Conservation (phyloP, 768 basidiomycete species). For the Hydnomerulius pinastri region DNA sequence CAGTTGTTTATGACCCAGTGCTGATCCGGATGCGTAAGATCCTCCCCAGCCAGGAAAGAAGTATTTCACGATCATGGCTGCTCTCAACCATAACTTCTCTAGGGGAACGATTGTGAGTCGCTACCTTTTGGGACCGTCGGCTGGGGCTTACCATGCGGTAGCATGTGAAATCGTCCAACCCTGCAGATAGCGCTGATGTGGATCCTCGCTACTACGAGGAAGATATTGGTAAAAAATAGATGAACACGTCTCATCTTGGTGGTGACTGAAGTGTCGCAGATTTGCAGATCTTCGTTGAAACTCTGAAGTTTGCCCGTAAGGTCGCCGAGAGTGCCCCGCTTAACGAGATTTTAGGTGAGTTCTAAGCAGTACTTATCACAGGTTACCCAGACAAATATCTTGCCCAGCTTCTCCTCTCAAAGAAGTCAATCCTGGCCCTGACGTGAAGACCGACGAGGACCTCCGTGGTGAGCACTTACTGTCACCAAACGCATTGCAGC, state of each 20-base stretch:
- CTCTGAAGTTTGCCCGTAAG: slow-evolving; percentile 57
- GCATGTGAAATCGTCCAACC: slow-evolving; percentile 37
- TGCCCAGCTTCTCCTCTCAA: slow-evolving; percentile 7
- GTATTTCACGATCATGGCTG: slow-evolving; percentile 41
- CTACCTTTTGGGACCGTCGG: not conserved
- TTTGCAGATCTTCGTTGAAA: slow-evolving; percentile 35
- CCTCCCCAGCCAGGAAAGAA: slow-evolving; percentile 39
- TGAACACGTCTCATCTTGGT: not conserved
- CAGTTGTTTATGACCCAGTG: slow-evolving; percentile 2
- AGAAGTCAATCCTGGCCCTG: slow-evolving; percentile 33
- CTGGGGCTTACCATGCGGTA: slow-evolving; percentile 1
- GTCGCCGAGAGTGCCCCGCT: slow-evolving; percentile 56
- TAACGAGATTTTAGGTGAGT: slow-evolving; percentile 38
- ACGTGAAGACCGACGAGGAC: slow-evolving; percentile 29
- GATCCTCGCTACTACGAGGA: slow-evolving; percentile 47
- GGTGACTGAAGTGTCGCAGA: slow-evolving; percentile 18
- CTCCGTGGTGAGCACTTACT: slow-evolving; percentile 11
- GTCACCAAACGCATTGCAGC: no score
- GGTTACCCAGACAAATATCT: not conserved
- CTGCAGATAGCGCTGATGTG: slow-evolving; percentile 35
- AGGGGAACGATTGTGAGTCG: slow-evolving; percentile 49
- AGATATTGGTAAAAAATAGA: slow-evolving; percentile 35
- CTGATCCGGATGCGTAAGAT: slow-evolving; percentile 19
- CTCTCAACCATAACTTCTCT: slow-evolving; percentile 47
- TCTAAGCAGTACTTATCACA: not conserved